Evolutionary conservation across 345 rosid species (phyloP), one percentile per base, ranked within the genome.

Genomic region (Cochlearia excelsa): DNA sequence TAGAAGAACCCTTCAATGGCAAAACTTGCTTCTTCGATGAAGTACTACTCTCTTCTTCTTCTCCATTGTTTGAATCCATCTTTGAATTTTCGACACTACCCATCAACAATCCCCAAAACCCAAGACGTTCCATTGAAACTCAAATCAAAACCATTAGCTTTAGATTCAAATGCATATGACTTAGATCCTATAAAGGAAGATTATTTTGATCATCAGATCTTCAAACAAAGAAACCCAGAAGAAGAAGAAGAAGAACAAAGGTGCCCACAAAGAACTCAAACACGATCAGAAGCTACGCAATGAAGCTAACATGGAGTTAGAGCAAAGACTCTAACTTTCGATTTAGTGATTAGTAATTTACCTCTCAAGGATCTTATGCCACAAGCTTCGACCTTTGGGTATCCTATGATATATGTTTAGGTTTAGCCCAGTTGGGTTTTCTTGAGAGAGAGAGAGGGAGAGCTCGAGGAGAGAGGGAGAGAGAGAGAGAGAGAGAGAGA

Each of bases 1-100:
- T 80, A 69, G 81, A 80, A 42, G 81, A 80, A 42, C 81, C 79
- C 69, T 81, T 76, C 63, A 82, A 56, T 7, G 94, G 90, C 4
- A 90, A 71, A 9, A 66, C 78, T 63, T 76, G 88, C 76, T 79
- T 80, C 76, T 79, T 80, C 59, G 84, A 81, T 56, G 74, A 78
- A 30, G 65, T 39, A 43, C 46, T 46, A 66, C 71, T 66, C 63
- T 76, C 86, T 29, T 80, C 85, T 29, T 80, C 85, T 1, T 70
- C 81, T 11, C 65, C 59, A 48, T 55, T 61, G 59, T 56, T 71
- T 69, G 82, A 81, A 67, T 75, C 80, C 54, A 79, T 16, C 23
- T 16, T 79, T 61, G 83, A 62, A 58, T 75, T 74, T 53, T 74
- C 85, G 51, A 66, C 63, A 50, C 71, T 76, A 68, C 65, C 83